Conservation (phyloP, 2,329 filamentous ascomycete species). For the Chaetomium strumarium region DNA sequence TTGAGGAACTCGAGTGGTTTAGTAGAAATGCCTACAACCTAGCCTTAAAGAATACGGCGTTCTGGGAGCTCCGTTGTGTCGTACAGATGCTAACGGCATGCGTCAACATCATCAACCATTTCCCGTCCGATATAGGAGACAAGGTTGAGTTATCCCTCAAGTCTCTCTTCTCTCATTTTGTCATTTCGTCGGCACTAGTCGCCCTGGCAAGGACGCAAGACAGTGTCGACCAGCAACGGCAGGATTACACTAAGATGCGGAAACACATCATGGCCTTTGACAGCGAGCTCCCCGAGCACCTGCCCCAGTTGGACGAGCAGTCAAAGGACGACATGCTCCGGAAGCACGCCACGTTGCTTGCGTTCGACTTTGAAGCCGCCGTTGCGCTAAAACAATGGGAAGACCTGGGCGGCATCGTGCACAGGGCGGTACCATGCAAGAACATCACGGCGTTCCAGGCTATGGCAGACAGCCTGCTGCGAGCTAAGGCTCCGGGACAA, state of each 20-base stretch:
- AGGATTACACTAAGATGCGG: conserved; percentile 57
- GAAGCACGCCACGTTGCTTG: conserved; percentile 62
- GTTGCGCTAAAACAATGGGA: conserved; percentile 63
- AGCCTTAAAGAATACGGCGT: conserved; percentile 54
- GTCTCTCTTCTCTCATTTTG: conserved; percentile 64
- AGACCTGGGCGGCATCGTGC: conserved; percentile 54
- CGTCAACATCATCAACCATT: conserved; percentile 45
- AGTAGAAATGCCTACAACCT: conserved; percentile 76
- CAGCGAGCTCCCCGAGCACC: conserved; percentile 34
- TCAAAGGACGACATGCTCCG: conserved; percentile 47
- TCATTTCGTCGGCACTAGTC: conserved; percentile 48
- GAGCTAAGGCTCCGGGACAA: conserved; percentile 44
- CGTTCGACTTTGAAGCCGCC: conserved; percentile 75
- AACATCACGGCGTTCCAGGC: conserved; percentile 49
- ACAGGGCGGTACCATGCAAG: conserved; percentile 40
- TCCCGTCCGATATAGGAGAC: conserved; percentile 42
- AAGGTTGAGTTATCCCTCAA: conserved; percentile 50
- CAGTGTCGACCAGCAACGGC: conserved; percentile 44
- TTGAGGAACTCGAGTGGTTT: conserved; percentile 75
- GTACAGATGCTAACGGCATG: conserved; percentile 52
- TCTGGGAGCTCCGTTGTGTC: conserved; percentile 48
- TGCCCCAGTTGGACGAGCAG: conserved; percentile 37
- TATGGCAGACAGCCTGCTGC: conserved; percentile 61
- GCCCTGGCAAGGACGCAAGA: conserved; percentile 49
- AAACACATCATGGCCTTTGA: conserved; percentile 58